Evolutionary conservation across 768 basidiomycete genomes (phyloP).

Genomic region (Tulasnella calospora): DNA sequence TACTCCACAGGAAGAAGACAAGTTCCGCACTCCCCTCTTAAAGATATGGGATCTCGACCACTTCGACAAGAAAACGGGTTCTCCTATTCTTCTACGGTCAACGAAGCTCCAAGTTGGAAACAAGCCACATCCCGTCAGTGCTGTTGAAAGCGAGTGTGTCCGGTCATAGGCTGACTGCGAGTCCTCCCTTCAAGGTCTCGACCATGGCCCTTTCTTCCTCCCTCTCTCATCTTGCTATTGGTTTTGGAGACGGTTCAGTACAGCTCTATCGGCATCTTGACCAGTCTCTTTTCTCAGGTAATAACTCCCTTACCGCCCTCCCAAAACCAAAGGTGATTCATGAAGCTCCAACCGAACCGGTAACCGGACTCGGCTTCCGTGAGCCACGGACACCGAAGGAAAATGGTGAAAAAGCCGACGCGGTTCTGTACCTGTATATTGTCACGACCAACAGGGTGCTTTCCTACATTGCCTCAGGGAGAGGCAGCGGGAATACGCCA

Average conservation of each 20-base stretch:
- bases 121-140: constrained; percentile 36
- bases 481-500: constrained; percentile 58
- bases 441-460: constrained; percentile 83
- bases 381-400: constrained; percentile 45
- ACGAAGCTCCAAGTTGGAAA: constrained; percentile 37
- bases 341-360: constrained; percentile 79
- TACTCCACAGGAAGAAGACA: constrained; percentile 63
- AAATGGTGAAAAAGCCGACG: constrained; percentile 16
- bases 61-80: constrained; percentile 33
- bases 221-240: constrained; percentile 82
- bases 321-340: constrained; percentile 82
- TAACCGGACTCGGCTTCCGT: constrained; percentile 87
- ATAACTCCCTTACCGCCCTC: constrained; percentile 62
- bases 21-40: constrained; percentile 58
- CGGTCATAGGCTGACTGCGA: neutral
- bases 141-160: neutral
- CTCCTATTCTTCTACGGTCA: constrained; percentile 34
- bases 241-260: constrained; percentile 92
- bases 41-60: constrained; percentile 45
- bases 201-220: constrained; percentile 71
- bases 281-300: constrained; percentile 71
- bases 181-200: constrained; percentile 52
- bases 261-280: constrained; percentile 86
- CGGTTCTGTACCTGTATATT: constrained; percentile 64
- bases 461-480: constrained; percentile 67